phyloP scores from a whole-genome alignment of 257 asterid species.

The Ajuga chamaepitys region DNA sequence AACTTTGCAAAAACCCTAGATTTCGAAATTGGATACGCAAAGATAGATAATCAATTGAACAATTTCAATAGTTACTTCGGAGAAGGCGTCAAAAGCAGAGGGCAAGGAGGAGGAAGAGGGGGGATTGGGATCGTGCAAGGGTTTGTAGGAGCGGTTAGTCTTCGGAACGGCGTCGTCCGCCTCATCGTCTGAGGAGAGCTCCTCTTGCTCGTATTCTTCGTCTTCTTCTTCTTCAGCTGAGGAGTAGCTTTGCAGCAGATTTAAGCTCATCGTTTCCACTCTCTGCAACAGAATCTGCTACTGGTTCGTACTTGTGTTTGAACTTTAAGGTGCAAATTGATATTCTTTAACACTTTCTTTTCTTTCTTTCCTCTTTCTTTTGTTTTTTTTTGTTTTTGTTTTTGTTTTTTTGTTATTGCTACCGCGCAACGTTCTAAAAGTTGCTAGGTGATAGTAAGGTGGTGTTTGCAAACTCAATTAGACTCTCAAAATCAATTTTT shows the following conservation, averaged over 20 bases:
- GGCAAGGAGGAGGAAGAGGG: conserved; percentile 66
- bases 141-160: conserved; percentile 49
- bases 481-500: too few relatives aligned
- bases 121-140: conserved; percentile 67
- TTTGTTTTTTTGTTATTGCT: too few relatives aligned
- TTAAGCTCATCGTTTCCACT: conserved; percentile 60
- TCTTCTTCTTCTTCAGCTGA: conserved; percentile 62
- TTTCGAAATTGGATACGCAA: background rate
- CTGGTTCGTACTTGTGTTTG: too few relatives aligned
- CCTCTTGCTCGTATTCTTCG: conserved; percentile 12
- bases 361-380: too few relatives aligned
- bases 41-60: background rate
- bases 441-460: too few relatives aligned
- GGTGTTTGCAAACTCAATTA: too few relatives aligned
- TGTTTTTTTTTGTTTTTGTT: too few relatives aligned
- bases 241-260: conserved; percentile 86
- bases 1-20: conserved; percentile 16
- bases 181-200: conserved; percentile 41
- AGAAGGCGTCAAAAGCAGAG: conserved; percentile 81
- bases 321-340: too few relatives aligned
- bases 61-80: conserved; percentile 45
- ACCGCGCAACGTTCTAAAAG: too few relatives aligned
- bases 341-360: too few relatives aligned
- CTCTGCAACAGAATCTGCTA: background rate
- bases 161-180: conserved; percentile 24